phyloP scores from a whole-genome alignment of 306 rosid species.

The Fragaria vesca region DNA sequence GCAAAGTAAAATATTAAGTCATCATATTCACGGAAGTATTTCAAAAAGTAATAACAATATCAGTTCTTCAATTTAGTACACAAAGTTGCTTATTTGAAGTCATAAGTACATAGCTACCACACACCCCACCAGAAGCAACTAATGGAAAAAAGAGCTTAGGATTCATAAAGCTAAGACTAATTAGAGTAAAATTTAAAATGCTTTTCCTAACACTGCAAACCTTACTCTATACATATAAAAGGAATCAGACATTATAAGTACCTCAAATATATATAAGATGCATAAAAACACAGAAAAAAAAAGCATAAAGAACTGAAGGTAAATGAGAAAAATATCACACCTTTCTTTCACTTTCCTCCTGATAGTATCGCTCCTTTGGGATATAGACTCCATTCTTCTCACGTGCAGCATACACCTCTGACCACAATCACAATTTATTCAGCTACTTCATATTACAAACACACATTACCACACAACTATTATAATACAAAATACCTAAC shows the following conservation, averaged over 20 bases:
- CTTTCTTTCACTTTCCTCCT: constrained; percentile 93
- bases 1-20: neutral
- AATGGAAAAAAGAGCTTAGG: no score
- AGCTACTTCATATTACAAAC: neutral
- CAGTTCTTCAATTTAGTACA: neutral
- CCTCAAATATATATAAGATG: neutral
- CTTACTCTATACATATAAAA: neutral
- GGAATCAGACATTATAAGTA: no score
- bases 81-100: neutral
- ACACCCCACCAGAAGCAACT: no score
- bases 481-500: constrained; percentile 2
- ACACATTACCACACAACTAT: constrained; percentile 9
- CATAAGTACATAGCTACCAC: no score
- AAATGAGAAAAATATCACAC: constrained; percentile 26
- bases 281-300: neutral
- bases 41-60: neutral
- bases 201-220: no score
- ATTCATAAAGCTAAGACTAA: no score
- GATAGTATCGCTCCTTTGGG: constrained; percentile 88
- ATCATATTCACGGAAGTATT: neutral
- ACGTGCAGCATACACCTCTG: constrained; percentile 98
- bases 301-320: constrained; percentile 3
- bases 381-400: constrained; percentile 95
- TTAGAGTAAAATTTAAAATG: no score
- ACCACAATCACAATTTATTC: constrained; percentile 16